Evolutionary conservation across 371 early-diverging fungal species (phyloP).

Genomic region (Zychaea mexicana): DNA sequence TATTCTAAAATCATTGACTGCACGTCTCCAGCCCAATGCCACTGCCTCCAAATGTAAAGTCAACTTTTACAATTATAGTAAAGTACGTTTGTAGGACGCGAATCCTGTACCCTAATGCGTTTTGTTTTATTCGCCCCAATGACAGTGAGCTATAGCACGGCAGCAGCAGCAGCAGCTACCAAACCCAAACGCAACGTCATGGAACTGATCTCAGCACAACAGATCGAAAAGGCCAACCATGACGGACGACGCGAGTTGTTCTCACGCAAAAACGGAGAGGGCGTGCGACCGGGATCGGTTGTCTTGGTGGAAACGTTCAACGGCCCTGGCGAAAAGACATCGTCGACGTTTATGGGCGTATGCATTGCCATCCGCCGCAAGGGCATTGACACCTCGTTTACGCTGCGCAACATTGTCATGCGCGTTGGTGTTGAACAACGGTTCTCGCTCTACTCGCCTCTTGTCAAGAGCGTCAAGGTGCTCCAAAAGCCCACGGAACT

Average conservation of each 20-base stretch:
- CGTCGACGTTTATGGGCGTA: slow-evolving; percentile 77
- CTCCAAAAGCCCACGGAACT: slow-evolving; percentile 62
- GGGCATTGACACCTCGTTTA: slow-evolving; percentile 78
- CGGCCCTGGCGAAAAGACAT: slow-evolving; percentile 66
- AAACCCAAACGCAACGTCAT: slow-evolving; percentile 62
- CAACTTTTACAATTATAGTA: neutral
- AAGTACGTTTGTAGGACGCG: no score
- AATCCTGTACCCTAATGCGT: no score
- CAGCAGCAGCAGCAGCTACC: slow-evolving; percentile 11
- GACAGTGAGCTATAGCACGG: slow-evolving; percentile 7
- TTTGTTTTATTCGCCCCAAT: neutral
- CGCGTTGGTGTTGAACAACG: slow-evolving; percentile 85
- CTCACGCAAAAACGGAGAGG: slow-evolving; percentile 51
- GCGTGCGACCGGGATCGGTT: slow-evolving; percentile 71
- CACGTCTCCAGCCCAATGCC: neutral
- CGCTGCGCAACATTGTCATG: slow-evolving; percentile 79
- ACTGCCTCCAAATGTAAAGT: slow-evolving; percentile 1
- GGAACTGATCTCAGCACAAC: slow-evolving; percentile 66
- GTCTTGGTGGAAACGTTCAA: slow-evolving; percentile 75
- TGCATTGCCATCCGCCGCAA: slow-evolving; percentile 81
- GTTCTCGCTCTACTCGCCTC: slow-evolving; percentile 80
- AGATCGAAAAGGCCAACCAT: slow-evolving; percentile 55
- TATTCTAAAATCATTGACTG: neutral
- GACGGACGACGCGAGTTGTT: slow-evolving; percentile 69
- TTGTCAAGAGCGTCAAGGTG: slow-evolving; percentile 77